Base-by-base conservation (phyloP, 257 asterid species). In the Fraxinus pennsylvanica region DNA sequence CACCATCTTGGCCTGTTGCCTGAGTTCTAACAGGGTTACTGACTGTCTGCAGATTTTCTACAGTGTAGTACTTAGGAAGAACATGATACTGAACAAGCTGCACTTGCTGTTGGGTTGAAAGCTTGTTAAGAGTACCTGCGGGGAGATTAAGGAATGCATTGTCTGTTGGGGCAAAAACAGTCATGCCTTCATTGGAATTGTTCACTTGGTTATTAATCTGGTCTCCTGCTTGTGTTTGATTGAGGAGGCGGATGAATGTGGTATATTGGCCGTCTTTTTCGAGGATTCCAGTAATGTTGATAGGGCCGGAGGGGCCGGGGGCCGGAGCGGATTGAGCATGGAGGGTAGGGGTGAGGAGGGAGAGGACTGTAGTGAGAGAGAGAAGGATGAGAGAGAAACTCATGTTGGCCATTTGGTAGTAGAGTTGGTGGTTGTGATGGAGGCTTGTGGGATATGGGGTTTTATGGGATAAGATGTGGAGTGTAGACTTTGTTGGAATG, bases 11-110 rank as follows among this genome's bases (percentile, higher is more conserved):
- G 2, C 96, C 97, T 69, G 83, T 74, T 9, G 99, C 94, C 79
- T 82, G 96, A 3, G 99, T 95, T 76, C 92, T 83, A 35, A 91
- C 98, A n/a, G 98, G 99, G 81, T 91, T 95, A 90, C 96, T 95
- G 41, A 91, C 94, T 4, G 96, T 80, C 15, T 63, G 81, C 45
- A 95, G 86, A 74, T 43, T 71, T 0, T 77, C 76, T 8, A 90
- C 61, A 4, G 88, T 76, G 89, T 95, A 95, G 88, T 50, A 95
- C 9, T 86, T 89, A 0, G 99, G 96, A 68, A 88, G 80, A 15
- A 90, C 78, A 73, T 91, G 97, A 92, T 89, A 88, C 32, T 68
- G 89, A 13, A 91, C 52, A 29, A 95, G 92, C 80, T 87, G 96
- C 1, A 95, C 88, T 39, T 93, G 88, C 79, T 89, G 97, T 73